Percentiles rank a stretch among this genome's conserved stretches.
Conservation (phyloP, 2,329 filamentous ascomycete genomes). For the Talaromyces funiculosus region DNA sequence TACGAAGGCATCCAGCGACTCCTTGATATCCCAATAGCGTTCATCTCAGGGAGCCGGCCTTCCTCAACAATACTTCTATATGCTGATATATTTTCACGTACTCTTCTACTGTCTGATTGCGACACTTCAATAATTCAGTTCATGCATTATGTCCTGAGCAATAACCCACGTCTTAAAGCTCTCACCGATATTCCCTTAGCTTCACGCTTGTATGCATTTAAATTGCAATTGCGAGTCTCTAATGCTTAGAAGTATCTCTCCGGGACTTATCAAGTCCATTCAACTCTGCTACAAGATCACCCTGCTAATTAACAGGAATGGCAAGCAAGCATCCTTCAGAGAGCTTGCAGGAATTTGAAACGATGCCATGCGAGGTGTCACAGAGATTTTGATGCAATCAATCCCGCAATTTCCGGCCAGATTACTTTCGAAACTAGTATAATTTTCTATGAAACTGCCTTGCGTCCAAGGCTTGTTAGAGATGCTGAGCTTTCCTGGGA, state of each 20-base stretch:
- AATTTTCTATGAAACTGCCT: conserved; percentile 3
- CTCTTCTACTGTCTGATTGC: not conserved
- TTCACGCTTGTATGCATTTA: not conserved
- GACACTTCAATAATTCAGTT: not conserved
- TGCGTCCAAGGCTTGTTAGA: conserved; percentile 3
- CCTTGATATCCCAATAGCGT: not conserved
- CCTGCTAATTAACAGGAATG: not conserved
- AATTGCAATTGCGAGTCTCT: not conserved
- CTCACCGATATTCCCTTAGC: not conserved
- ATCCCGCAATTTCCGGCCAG: not conserved
- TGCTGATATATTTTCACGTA: too few species aligned
- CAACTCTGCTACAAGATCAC: not conserved
- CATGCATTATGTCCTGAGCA: not conserved
- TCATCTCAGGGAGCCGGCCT: not conserved
- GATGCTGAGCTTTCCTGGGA: conserved; percentile 9
- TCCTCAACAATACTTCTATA: not conserved
- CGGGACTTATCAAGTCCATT: not conserved
- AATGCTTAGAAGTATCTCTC: not conserved
- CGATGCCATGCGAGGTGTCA: conserved; percentile 5
- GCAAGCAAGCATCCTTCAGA: not conserved
- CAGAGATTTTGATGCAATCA: conserved; percentile 3
- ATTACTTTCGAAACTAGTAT: not conserved
- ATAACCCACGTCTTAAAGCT: not conserved
- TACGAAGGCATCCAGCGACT: not conserved
- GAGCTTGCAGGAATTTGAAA: conserved; percentile 1